Base-by-base conservation (phyloP, 75 land plant species). In the Azolla pinnata region DNA sequence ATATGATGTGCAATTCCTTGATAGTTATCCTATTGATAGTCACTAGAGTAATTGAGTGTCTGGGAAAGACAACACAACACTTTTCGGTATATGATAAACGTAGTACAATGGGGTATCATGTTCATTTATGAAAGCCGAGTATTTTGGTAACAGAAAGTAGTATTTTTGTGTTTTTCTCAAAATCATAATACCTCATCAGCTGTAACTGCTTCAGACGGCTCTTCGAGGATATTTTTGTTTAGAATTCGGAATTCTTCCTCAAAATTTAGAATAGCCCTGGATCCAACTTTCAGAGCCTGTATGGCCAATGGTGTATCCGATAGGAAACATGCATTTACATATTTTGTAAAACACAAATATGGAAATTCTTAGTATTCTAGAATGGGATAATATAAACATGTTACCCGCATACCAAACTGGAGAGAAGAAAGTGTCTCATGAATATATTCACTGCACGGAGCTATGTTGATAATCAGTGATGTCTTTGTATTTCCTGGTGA, bases 231-330 rank as follows among this genome's bases (percentile, higher is more conserved):
- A 19, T 65, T 57, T 24, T 56, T 59, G 19, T 70, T 71, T 4
- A 71, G 57, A 18, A 63, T 60, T 16, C 74, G 46, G 40, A 71
- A 71, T 47, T 71, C 74, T 49, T 71, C 74, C 25, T 71, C 74
- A 42, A 71, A 70, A 59, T 71, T 71, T 8, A 71, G 29, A 2
- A 71, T 71, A 30, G 74, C 74, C 33, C 74, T 42, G 0, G 74
- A 66, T 9, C 70, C 68, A 16, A 71, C 74, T 59, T 71, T 71
- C 74, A 71, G 64, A 21, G 74, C 74, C 74, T 71, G 68, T 14
- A 2, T 5, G 19, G 5, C 9, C 3, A 35, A 12, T 5, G 5
- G 10, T 35, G 40, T 12, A 52, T 52, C 3, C 25, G 24, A 9
- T 17, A 48, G 4, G 21, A 48, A 20, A 48, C 54, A 51, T 51